phyloP scores from a whole-genome alignment of 495 filamentous ascomycete species.

The Immersiella caudata region DNA sequence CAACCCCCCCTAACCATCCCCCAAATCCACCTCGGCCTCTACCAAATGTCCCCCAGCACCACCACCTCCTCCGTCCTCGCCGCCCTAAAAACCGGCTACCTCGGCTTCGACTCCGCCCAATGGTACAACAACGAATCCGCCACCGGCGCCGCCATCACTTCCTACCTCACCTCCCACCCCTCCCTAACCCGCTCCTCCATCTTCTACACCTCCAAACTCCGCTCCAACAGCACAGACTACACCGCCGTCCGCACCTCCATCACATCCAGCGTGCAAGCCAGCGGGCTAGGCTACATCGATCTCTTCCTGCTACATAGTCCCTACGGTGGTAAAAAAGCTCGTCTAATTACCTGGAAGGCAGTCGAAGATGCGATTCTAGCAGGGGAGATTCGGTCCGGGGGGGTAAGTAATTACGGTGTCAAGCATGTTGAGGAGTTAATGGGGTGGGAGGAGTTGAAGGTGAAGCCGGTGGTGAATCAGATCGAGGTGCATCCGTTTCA shows the following conservation, averaged over 20 bases:
- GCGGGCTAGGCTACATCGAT: slow-evolving; percentile 68
- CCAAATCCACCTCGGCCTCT: slow-evolving; percentile 67
- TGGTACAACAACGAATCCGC: slow-evolving; percentile 66
- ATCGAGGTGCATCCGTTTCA: slow-evolving; percentile 74
- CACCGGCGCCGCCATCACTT: slow-evolving; percentile 58
- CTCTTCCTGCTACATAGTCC: slow-evolving; percentile 71
- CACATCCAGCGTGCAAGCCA: slow-evolving; percentile 54
- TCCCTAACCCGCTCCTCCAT: slow-evolving; percentile 56
- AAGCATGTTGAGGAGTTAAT: slow-evolving; percentile 68
- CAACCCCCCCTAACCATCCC: slow-evolving; percentile 59
- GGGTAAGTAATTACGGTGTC: slow-evolving; percentile 70
- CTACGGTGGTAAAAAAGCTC: slow-evolving; percentile 60
- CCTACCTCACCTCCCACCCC: slow-evolving; percentile 50
- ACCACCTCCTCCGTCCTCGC: slow-evolving; percentile 50
- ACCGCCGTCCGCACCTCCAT: slow-evolving; percentile 59
- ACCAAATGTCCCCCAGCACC: slow-evolving; percentile 58
- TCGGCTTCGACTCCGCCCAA: slow-evolving; percentile 63
- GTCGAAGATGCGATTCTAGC: slow-evolving; percentile 65
- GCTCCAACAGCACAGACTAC: slow-evolving; percentile 57
- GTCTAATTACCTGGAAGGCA: slow-evolving; percentile 65
- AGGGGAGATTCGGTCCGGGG: slow-evolving; percentile 61
- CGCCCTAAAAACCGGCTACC: slow-evolving; percentile 53
- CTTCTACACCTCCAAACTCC: slow-evolving; percentile 70
- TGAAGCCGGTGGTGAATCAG: slow-evolving; percentile 65
- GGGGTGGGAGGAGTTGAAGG: slow-evolving; percentile 48